A percentile compares a stretch with the other conserved stretches of the same genome.
Evolutionary conservation across 768 basidiomycete genomes (phyloP).

Genomic region (Lepiota venenata): DNA sequence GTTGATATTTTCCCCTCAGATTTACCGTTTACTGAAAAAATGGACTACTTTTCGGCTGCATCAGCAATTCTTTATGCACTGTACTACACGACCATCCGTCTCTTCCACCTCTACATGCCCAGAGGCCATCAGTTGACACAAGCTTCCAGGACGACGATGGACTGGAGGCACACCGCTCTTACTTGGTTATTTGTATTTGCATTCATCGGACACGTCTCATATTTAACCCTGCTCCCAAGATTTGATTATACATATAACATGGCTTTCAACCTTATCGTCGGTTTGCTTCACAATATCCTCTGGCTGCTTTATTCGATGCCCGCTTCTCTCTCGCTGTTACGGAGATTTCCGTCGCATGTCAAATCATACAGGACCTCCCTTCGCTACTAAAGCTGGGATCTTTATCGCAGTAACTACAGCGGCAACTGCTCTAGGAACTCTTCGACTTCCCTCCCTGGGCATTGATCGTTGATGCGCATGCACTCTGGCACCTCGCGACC

Average conservation of each 20-base stretch:
- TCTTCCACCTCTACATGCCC: slow-evolving; percentile 65
- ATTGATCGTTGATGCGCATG: slow-evolving; percentile 84
- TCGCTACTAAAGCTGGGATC: slow-evolving; percentile 48
- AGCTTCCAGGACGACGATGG: slow-evolving; percentile 18
- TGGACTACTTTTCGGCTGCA: slow-evolving; percentile 96
- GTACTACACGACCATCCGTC: slow-evolving; percentile 72
- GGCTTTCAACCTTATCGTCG: slow-evolving; percentile 73
- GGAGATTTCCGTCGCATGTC: slow-evolving; percentile 51
- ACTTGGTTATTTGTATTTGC: slow-evolving; percentile 47
- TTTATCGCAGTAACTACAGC: slow-evolving; percentile 70
- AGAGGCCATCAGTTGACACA: slow-evolving; percentile 22
- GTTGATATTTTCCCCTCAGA: slow-evolving; percentile 43
- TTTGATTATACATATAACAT: slow-evolving; percentile 97
- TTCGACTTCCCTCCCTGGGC: slow-evolving; percentile 85
- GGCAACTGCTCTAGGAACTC: slow-evolving; percentile 78
- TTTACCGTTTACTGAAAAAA: slow-evolving; percentile 74
- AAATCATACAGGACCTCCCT: slow-evolving; percentile 56
- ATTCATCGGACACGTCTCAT: slow-evolving; percentile 73
- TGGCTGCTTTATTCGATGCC: slow-evolving; percentile 78
- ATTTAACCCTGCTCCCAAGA: slow-evolving; percentile 69
- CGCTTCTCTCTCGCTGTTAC: slow-evolving; percentile 40
- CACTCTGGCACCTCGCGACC: slow-evolving; percentile 90
- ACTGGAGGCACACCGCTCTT: slow-evolving; percentile 33
- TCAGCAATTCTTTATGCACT: slow-evolving; percentile 79
- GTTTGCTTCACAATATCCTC: slow-evolving; percentile 72